phyloP scores from a whole-genome alignment of 2,329 filamentous ascomycete species.

The Cordyceps fumosorosea region DNA sequence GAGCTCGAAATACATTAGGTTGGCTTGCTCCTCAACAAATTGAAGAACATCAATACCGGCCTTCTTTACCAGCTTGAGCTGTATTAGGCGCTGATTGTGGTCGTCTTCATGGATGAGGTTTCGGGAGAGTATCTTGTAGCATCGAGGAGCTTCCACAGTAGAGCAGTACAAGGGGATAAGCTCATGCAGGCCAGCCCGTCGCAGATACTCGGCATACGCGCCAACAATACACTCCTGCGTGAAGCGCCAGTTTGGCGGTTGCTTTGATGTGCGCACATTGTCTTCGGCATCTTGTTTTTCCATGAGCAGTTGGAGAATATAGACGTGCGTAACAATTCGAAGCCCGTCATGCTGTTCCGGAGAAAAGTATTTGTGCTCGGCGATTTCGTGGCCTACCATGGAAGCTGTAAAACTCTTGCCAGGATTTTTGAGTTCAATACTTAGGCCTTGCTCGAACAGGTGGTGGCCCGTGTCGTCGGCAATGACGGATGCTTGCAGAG shows the following conservation, averaged over 20 bases:
- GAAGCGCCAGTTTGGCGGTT: constrained; percentile 26
- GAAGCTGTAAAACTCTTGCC: constrained; percentile 14
- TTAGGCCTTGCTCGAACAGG: constrained; percentile 52
- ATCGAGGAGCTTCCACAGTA: constrained; percentile 58
- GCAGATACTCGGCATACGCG: constrained; percentile 74
- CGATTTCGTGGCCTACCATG: constrained; percentile 23
- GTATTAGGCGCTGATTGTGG: constrained; percentile 54
- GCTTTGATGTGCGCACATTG: not conserved
- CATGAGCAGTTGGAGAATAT: constrained; percentile 60
- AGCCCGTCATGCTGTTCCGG: constrained; percentile 57
- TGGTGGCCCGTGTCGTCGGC: constrained; percentile 53
- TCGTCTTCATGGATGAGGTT: constrained; percentile 70
- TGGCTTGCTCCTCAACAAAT: constrained; percentile 65
- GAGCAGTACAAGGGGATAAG: constrained; percentile 85
- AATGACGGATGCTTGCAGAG: constrained; percentile 70
- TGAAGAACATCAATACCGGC: constrained; percentile 65
- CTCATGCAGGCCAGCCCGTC: constrained; percentile 64
- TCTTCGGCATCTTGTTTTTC: constrained; percentile 41
- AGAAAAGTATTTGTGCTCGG: constrained; percentile 43
- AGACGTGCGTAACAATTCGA: constrained; percentile 61
- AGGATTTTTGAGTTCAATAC: constrained; percentile 17
- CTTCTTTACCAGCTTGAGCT: constrained; percentile 68
- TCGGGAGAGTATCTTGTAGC: constrained; percentile 65
- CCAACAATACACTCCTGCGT: constrained; percentile 70
- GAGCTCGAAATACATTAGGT: constrained; percentile 44